Evolutionary conservation across 805 yeast genomes (phyloP), one percentile per base, ranked within the genome.

Genomic region (Sungouiozyma intestinalis): DNA sequence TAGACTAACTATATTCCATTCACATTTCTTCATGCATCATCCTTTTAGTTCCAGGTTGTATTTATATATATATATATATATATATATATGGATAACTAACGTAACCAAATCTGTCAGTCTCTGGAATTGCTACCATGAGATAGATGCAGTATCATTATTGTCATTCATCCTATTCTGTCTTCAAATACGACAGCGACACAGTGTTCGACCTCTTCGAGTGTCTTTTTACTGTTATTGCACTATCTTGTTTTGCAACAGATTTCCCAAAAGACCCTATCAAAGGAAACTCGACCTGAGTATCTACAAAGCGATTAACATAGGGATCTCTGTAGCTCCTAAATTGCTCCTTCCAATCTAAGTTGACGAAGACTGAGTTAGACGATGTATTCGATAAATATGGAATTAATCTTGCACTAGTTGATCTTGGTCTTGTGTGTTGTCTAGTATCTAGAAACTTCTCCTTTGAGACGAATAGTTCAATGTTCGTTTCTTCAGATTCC

Each of bases 401-500:
- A 1, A 68, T 52, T 32, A 37, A 32, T 33, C 44, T 40, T n/a
- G 40, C 16, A 39, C 47, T 44, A 16, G 38, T 18, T 35, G 47
- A 44, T 19, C 47, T 38, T 13, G 41, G 17, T 32, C 47, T 38
- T 3, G 40, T 36, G 15, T 34, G 33, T 16, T 21, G 19, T 24
- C 20, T 32, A 18, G 18, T 36, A 18, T 21, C 18, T n/a, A 17
- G 24, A 19, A 34, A 34, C 36, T 34, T 16, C 14, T 32, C 31
- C n/a, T 38, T 38, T 14, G 18, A 19, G 27, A 43, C 39, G 33
- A 55, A 45, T 17, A 54, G 36, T n/a, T 54, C 36, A 2, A 53
- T 47, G 16, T 52, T 51, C 4, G 41, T 20, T 5, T 45, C 41
- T 40, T 54, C 58, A 1, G 59, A 44, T 42, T 55, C 60, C 24